phyloP scores from a whole-genome alignment of 768 basidiomycete species.

The Aureoboletus auriporus region DNA sequence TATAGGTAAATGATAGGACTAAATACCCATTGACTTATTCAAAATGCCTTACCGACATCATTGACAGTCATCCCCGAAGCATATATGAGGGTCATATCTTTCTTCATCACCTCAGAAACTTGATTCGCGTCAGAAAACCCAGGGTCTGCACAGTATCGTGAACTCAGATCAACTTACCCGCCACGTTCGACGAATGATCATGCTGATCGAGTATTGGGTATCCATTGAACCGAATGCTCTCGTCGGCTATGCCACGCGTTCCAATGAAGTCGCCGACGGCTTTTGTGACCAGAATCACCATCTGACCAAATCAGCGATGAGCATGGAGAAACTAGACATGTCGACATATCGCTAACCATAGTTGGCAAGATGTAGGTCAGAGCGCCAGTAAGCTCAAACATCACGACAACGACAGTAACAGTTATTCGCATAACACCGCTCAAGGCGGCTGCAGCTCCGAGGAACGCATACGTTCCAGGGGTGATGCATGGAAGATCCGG shows the following conservation, averaged over 20 bases:
- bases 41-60: conserved; percentile 64
- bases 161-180: conserved; percentile 51
- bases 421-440: conserved; percentile 97
- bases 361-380: conserved; percentile 95
- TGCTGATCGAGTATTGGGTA: conserved; percentile 97
- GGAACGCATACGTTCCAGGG: conserved; percentile 95
- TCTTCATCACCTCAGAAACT: conserved; percentile 89
- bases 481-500: conserved; percentile 97
- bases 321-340: not conserved
- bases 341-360: conserved; percentile 60
- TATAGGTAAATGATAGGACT: conserved; percentile 2
- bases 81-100: conserved; percentile 67
- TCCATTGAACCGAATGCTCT: conserved; percentile 95
- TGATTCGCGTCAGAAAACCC: conserved; percentile 26
- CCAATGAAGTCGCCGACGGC: conserved; percentile 95
- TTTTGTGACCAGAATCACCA: conserved; percentile 93
- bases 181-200: conserved; percentile 86
- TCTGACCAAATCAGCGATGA: conserved; percentile 47
- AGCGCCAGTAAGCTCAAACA: conserved; percentile 98
- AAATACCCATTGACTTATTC: not conserved
- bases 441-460: conserved; percentile 93
- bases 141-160: conserved; percentile 3
- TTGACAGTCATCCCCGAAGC: conserved; percentile 72
- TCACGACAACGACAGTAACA: conserved; percentile 97
- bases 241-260: conserved; percentile 92